These are phyloP conservation scores for Trichoderma endophyticum DNA, from an alignment of 2,329 filamentous ascomycete genomes.

Conservation along the genomic window DNA sequence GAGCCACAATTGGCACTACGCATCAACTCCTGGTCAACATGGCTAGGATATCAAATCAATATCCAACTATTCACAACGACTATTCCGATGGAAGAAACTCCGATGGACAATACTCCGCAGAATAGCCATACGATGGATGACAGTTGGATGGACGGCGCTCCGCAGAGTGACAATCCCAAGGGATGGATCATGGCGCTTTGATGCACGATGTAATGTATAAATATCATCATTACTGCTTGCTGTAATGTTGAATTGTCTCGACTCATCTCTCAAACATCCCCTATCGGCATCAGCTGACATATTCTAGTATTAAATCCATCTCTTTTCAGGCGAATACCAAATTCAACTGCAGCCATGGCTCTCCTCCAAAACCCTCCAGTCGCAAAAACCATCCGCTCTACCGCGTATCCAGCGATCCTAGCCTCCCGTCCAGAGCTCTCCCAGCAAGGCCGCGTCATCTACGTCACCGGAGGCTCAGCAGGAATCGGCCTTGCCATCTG, in stretches of 20 bases:
- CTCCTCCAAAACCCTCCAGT: conserved; percentile 20
- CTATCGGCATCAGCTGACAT: background rate
- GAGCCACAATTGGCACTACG: background rate
- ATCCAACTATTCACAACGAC: background rate
- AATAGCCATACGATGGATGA: too few relatives aligned
- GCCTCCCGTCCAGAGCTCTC: conserved; percentile 37
- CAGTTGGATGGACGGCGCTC: too few relatives aligned
- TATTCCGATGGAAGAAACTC: background rate
- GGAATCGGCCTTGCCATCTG: conserved; percentile 65
- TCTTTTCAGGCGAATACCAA: background rate
- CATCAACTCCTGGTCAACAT: background rate
- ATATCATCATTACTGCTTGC: too few relatives aligned
- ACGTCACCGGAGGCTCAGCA: conserved; percentile 62
- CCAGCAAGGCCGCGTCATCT: conserved; percentile 46
- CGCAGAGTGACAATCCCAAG: too few relatives aligned
- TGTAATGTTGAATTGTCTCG: accelerated
- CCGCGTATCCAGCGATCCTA: conserved; percentile 36
- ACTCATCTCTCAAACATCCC: background rate
- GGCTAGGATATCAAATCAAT: background rate
- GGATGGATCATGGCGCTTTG: too few relatives aligned
- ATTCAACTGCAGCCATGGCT: background rate
- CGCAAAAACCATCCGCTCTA: conserved; percentile 31
- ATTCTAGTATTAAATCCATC: too few relatives aligned
- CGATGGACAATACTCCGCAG: background rate
- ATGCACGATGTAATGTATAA: too few relatives aligned